Base-by-base conservation (phyloP, 768 basidiomycete species). In the Multifurca ochricompacta region DNA sequence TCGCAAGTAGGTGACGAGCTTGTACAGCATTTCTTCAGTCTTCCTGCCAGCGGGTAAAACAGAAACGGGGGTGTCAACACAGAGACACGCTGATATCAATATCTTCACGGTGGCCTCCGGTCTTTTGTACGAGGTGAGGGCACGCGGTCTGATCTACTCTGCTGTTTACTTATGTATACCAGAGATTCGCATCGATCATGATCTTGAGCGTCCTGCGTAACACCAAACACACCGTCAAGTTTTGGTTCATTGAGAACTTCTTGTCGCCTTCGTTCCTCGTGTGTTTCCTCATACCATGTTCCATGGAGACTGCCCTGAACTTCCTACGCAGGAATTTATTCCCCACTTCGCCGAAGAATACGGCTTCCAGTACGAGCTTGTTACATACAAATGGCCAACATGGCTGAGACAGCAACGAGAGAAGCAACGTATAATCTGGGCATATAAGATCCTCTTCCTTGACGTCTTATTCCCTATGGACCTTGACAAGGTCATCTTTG, bases 221-320 rank as follows among this genome's bases (percentile, higher is more conserved):
- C 65, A 98, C 96, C 16, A 83, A 92, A 18, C 88, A 86, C 64
- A 87, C 82, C 25, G 94, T 99, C 69, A 99, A 99, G 68, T 99
- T 98, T 72, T 98, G 96, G 96, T 98, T 98, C 71, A 98, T 99
- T 59, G 90, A 96, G 67, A 98, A 99, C 71, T 99, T 99, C 79
- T 77, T 98, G 13, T 98, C 95, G 0, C 96, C 95, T 0, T 88
- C 93, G 0, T 99, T 99, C 80, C 71, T 97, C 54, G 92, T 91
- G 61, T 62, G 81, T 7, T 3, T 43, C 31, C 30, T 57, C 21
- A 16, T 31, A 16, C 14, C 6, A n/a, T 4, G 8, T 13, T 52
- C 35, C 9, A 13, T 50, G 2, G 8, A 3, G 16, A 37, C 42
- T 46, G 31, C 58, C 27, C 34, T 40, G 51, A 56, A 32, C 21